Base-by-base conservation (phyloP, 441 rosid species). In the Erodium moschatum region DNA sequence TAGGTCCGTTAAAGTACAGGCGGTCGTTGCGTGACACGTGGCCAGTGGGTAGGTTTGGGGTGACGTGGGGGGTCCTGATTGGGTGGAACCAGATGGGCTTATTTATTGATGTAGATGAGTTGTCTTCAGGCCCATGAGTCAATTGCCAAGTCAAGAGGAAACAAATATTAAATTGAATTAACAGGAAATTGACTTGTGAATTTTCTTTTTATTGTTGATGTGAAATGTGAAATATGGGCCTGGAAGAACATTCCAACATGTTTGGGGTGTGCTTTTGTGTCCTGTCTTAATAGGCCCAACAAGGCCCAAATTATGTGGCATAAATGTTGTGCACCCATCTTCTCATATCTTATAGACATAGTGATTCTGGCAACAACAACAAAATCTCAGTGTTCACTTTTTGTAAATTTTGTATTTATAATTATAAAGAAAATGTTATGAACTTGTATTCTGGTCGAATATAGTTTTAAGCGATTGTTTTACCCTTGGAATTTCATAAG, bases 1-100 rank as follows among this genome's bases (percentile, higher is more conserved):
- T 56, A 0, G 27, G 63, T 24, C 63, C 63, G 63, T 19, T 56
- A 56, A 56, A 56, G 63, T 18, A 56, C 21, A 46, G 62, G 62
- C 24, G 21, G 0, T 0, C 62, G 18, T 0, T 56, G 62, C 62
- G 62, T 56, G 8, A 56, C 63, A 18, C 63, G 21, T 56, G 63
- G 63, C 27, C 7, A 56, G 63, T 56, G 24, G 63, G 63, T 56
- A 56, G 63, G 63, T 56, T 1, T 18, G 1, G 24, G 62, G 3
- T 56, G 62, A 56, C 63, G 63, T 56, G 63, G 63, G 19, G n/a
- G 15, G 52, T 8, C 4, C 15, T 46, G 52, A 46, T 11, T 46
- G 52, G 52, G 52, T 12, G 52, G 52, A 12, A 12, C 52, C n/a
- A 46, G 52, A 46, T 46, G 52, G n/a, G 52, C 15, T 46, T 46